Percentiles rank a stretch among this genome's conserved stretches.
Evolutionary conservation across 2,329 filamentous ascomycete species (phyloP).

Genomic region (Paraphaeosphaeria minitans): DNA sequence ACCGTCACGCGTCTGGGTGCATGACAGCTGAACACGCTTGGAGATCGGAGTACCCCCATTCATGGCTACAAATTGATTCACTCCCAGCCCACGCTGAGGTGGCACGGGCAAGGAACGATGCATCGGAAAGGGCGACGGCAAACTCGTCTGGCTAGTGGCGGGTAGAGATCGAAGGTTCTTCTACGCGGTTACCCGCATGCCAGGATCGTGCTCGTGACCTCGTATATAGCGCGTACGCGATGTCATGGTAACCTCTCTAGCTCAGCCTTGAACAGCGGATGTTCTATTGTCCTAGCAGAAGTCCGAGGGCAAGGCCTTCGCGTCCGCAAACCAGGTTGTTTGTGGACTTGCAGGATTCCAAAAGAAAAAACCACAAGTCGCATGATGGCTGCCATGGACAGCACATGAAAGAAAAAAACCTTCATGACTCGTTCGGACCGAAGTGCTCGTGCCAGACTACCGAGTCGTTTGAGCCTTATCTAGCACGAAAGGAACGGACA

Average conservation of each 20-base stretch:
- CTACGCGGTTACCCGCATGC: slow-evolving; percentile 2
- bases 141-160: not conserved
- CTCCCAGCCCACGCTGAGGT: slow-evolving; percentile 17
- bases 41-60: slow-evolving; percentile 10
- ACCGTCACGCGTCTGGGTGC: slow-evolving; percentile 12
- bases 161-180: slow-evolving; percentile 7
- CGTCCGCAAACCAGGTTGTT: not conserved
- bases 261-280: not conserved
- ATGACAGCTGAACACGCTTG: slow-evolving; percentile 15
- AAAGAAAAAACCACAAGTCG: slow-evolving; percentile 2
- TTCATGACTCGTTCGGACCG: not conserved
- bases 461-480: too few relatives aligned
- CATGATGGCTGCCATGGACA: not conserved
- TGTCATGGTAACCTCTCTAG: not conserved
- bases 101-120: slow-evolving; percentile 7
- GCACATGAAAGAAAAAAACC: not conserved
- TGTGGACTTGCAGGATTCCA: not conserved
- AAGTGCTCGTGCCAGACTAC: not conserved
- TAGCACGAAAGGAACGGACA: too few relatives aligned
- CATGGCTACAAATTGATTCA: slow-evolving; percentile 19
- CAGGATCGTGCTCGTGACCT: slow-evolving; percentile 9
- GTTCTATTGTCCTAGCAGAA: not conserved
- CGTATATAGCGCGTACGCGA: slow-evolving; percentile 7
- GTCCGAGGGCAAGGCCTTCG: not conserved
- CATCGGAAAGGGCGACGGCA: not conserved